A percentile compares a stretch with the other conserved stretches of the same genome.
Evolutionary conservation across 805 yeast species (phyloP).

Genomic region (Candida nitratophila): DNA sequence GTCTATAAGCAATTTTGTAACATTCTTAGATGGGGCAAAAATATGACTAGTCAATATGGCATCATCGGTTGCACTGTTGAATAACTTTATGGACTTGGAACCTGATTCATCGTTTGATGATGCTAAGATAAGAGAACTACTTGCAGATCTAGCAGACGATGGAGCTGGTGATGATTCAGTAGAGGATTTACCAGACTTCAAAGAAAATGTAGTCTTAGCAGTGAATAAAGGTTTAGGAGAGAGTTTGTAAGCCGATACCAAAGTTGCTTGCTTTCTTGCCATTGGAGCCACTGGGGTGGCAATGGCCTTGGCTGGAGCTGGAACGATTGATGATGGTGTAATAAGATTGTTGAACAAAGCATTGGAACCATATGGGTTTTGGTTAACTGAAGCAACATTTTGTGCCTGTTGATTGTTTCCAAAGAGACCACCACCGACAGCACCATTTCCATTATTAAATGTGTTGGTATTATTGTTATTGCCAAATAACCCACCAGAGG

Average conservation of each 20-base stretch:
- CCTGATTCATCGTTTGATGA: slow-evolving; percentile 7
- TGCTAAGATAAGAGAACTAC: slow-evolving; percentile 14
- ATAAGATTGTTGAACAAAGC: slow-evolving; percentile 48
- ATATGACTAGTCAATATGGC: slow-evolving; percentile 67
- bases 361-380: slow-evolving; percentile 75
- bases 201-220: slow-evolving; percentile 14
- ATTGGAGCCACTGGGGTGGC: slow-evolving; percentile 41
- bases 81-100: slow-evolving; percentile 19
- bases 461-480: slow-evolving; percentile 15
- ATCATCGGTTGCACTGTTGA: slow-evolving; percentile 48
- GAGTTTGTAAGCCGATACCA: slow-evolving; percentile 53
- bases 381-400: slow-evolving; percentile 8
- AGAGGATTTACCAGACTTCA: slow-evolving; percentile 18
- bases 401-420: slow-evolving; percentile 10
- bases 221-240: slow-evolving; percentile 57
- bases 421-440: slow-evolving; percentile 25
- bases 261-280: slow-evolving; percentile 52
- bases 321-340: slow-evolving; percentile 28
- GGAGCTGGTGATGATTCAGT: slow-evolving; percentile 13
- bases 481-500: slow-evolving; percentile 29
- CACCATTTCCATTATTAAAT: background rate
- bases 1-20: slow-evolving; percentile 49
- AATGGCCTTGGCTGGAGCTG: slow-evolving; percentile 43
- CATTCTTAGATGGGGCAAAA: slow-evolving; percentile 54
- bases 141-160: slow-evolving; percentile 16